Evolutionary conservation across 78 protist genomes (phyloP).

Genomic region (Polysphondylium violaceum): DNA sequence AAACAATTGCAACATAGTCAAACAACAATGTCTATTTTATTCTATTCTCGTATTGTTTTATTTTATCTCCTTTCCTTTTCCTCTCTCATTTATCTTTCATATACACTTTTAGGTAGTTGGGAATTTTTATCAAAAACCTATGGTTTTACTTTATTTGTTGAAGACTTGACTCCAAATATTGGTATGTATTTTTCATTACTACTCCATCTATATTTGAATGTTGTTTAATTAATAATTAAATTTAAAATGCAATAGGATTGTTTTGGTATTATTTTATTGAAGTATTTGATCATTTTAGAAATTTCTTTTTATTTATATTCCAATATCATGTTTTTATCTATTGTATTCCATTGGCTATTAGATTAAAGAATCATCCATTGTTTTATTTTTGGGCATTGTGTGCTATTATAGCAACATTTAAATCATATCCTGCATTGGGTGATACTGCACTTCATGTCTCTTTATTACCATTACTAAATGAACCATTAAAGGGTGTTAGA

Average conservation of each 20-base stretch:
- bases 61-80: constrained; percentile 18
- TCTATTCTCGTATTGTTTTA: background rate
- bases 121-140: constrained; percentile 70
- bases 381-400: constrained; percentile 67
- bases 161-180: constrained; percentile 82
- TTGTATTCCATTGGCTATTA: constrained; percentile 70
- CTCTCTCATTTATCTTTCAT: constrained; percentile 54
- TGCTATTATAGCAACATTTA: constrained; percentile 81
- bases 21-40: background rate
- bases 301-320: constrained; percentile 75
- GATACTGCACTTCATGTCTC: constrained; percentile 72
- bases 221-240: background rate
- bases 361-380: constrained; percentile 74
- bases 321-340: constrained; percentile 79
- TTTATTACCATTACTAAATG: constrained; percentile 68
- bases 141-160: constrained; percentile 64
- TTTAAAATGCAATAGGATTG: constrained; percentile 52
- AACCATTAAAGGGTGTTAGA: constrained; percentile 64
- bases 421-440: constrained; percentile 82
- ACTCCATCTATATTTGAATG: background rate
- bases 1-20: background rate
- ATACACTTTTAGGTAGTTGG: constrained; percentile 42
- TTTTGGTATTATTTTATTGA: constrained; percentile 86
- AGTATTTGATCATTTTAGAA: constrained; percentile 79
- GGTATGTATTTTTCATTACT: constrained; percentile 24